Conservation (phyloP, 2,329 filamentous ascomycete species). For the Aspergillus latus region DNA sequence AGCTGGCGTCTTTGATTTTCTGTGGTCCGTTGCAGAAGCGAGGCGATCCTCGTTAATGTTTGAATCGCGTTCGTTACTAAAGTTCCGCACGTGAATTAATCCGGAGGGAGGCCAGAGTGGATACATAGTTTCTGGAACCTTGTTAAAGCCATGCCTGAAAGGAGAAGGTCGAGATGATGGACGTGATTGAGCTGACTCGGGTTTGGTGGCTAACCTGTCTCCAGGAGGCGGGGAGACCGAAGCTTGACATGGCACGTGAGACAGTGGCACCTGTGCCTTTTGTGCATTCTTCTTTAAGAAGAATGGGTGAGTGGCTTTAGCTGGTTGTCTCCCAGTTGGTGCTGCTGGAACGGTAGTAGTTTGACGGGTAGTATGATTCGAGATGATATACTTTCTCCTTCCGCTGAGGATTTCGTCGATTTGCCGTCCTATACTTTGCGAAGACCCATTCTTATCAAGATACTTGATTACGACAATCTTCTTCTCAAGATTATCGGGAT, state of each 20-base stretch:
- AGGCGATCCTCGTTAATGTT: background rate
- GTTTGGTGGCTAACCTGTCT: background rate
- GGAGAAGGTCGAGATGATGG: conserved; percentile 10
- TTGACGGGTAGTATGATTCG: conserved; percentile 22
- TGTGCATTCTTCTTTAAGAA: conserved; percentile 59
- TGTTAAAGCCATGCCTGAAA: conserved; percentile 25
- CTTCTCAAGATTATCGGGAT: conserved; percentile 30
- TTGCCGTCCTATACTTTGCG: conserved; percentile 54
- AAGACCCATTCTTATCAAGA: conserved; percentile 49
- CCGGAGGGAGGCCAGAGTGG: conserved; percentile 42
- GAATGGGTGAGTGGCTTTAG: conserved; percentile 65
- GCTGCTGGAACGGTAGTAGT: conserved; percentile 8
- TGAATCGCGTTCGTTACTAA: background rate
- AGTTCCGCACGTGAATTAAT: conserved; percentile 54
- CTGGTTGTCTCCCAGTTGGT: conserved; percentile 25
- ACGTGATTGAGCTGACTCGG: background rate
- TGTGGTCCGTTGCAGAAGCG: conserved; percentile 23
- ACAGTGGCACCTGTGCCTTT: conserved; percentile 12
- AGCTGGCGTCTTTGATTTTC: conserved; percentile 40
- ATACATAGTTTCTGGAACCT: conserved; percentile 33
- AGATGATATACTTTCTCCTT: conserved; percentile 29
- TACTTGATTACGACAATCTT: conserved; percentile 61
- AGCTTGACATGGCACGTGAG: background rate
- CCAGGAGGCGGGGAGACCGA: background rate
- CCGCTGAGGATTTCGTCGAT: conserved; percentile 64